Percentiles rank a stretch among this genome's conserved stretches.
These are phyloP conservation scores for Boechera divaricarpa DNA, from an alignment of 345 rosid species.

Conservation along the genomic window DNA sequence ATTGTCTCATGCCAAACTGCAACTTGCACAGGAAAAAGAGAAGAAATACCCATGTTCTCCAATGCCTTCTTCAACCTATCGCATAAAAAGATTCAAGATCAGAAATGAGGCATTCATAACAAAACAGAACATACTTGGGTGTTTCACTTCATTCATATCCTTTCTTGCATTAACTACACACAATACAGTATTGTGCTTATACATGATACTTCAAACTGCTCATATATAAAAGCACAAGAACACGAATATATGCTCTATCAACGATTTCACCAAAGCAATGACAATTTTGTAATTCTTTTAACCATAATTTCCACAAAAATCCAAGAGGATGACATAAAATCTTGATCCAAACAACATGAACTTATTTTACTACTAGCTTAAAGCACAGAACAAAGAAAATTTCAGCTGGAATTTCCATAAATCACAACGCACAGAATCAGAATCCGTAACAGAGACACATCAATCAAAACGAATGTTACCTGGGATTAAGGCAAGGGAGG, in stretches of 20 bases:
- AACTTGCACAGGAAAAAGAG: constrained; percentile 82
- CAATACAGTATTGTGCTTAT: neutral
- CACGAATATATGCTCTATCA: neutral
- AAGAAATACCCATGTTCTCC: constrained; percentile 65
- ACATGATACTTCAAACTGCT: neutral
- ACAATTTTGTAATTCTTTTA: too few relatives aligned
- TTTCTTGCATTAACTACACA: neutral
- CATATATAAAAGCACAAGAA: neutral
- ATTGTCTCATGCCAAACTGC: constrained; percentile 93
- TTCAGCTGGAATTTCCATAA: neutral
- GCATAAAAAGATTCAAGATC: neutral
- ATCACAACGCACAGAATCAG: neutral
- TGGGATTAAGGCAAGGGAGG: constrained; percentile 79
- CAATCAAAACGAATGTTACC: constrained; percentile 46
- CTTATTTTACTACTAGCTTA: neutral
- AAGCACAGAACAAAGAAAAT: too few relatives aligned
- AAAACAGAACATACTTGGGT: too few relatives aligned
- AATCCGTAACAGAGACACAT: neutral
- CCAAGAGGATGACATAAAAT: too few relatives aligned
- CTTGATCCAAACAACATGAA: neutral
- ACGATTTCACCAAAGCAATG: too few relatives aligned
- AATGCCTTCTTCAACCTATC: constrained; percentile 74
- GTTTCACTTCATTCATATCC: neutral
- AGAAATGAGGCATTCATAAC: neutral
- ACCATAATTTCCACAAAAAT: too few relatives aligned